A percentile compares a stretch with the other conserved stretches of the same genome.
Evolutionary conservation across 208 protist species (phyloP).

Genomic region (Vickermania spadyakhi): DNA sequence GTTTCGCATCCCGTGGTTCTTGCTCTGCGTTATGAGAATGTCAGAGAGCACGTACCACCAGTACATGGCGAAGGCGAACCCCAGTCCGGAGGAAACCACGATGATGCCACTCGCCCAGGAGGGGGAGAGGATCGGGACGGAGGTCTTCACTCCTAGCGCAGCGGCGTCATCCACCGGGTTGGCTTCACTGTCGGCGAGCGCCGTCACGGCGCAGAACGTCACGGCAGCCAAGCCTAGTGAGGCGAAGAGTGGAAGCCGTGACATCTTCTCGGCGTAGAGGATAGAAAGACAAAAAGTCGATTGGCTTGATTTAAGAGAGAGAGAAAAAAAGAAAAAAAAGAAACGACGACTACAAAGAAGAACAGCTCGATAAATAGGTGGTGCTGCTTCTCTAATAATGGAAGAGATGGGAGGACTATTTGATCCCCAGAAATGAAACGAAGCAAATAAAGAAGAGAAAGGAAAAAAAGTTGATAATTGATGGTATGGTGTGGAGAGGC

Average conservation of each 20-base stretch:
- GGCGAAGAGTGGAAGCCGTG: too few species aligned
- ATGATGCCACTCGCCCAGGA: slow-evolving; percentile 30
- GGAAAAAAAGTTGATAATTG: not conserved
- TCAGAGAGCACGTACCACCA: slow-evolving; percentile 65
- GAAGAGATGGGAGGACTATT: too few species aligned
- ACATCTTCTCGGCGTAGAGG: too few species aligned
- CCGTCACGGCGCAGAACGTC: too few species aligned
- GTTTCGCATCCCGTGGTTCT: slow-evolving; percentile 55
- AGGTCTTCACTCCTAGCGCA: not conserved
- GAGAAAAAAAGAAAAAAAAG: slow-evolving; percentile 5
- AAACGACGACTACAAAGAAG: slow-evolving; percentile 4
- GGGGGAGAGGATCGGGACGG: slow-evolving; percentile 19
- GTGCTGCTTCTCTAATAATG: not conserved
- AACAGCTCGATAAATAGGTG: not conserved
- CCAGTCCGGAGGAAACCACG: slow-evolving; percentile 33
- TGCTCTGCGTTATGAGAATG: slow-evolving; percentile 47
- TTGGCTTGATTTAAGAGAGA: not conserved
- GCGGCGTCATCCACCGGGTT: not conserved
- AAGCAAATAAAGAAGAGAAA: not conserved
- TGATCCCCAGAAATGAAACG: not conserved
- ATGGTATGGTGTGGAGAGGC: too few species aligned
- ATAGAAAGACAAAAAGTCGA: not conserved
- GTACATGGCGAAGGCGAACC: slow-evolving; percentile 75
- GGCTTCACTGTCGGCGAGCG: not conserved
- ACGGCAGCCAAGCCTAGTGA: too few species aligned